Evolutionary conservation across 306 rosid genomes (phyloP), one percentile per base, ranked within the genome.

Genomic region (Vicia villosa): DNA sequence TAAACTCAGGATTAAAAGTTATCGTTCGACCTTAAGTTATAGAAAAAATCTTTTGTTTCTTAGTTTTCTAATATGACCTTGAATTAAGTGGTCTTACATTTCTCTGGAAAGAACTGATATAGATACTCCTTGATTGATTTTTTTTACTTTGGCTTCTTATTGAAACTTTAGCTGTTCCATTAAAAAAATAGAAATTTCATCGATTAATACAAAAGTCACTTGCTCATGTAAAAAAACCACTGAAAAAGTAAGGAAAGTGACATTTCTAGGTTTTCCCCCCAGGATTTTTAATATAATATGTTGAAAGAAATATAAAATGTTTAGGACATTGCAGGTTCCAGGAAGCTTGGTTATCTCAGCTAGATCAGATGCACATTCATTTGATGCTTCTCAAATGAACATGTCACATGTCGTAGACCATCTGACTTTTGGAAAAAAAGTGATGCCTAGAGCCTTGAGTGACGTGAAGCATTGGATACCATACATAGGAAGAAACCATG

Each of bases 321-420:
- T 28, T 74, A 36, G 45, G 63, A 42, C 56, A 69, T 40, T 79
- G 65, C 90, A 94, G 99, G 99, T 94, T 81, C 99, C 99, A 3
- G 99, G 99, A 79, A 87, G 73, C 79, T 86, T 94, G 73, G 24
- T 88, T 49, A 59, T 94, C 74, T 82, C 99, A 19, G 97, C 99
- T 77, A 88, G 79, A 81, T 90, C 97, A 8, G 96, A 86, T 46
- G 61, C 95, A 74, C 99, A 94, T 86, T 94, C 99, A 20, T 94
- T 94, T 19, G 99, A 94, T 87, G 78, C 86, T 74, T 81, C 96
- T 73, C 96, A 85, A 78, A 94, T 94, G 96, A 94, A 94, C 82
- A 91, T 94, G 97, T 94, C 99, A 54, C 99, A 94, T 54, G 77
- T 90, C 79, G 20, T 94, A 81, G 75, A 91, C 73, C 86, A 90